Base-by-base conservation (phyloP, 495 filamentous ascomycete genomes). In the Aspergillus conjunctus region DNA sequence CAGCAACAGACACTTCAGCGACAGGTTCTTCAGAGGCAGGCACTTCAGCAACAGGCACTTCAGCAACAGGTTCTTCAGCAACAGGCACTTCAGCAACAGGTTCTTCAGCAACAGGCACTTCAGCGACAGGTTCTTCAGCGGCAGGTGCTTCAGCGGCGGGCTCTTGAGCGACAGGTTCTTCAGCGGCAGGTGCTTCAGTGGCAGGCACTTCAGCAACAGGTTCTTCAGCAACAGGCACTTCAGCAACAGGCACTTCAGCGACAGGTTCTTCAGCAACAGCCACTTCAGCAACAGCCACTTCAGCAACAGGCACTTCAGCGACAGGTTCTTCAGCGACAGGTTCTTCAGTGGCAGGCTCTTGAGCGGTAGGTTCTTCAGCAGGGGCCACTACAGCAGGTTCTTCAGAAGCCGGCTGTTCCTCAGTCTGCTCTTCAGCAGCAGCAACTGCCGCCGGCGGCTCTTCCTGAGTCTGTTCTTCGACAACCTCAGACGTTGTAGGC, bases 171-270 rank as follows among this genome's bases (percentile, higher is more conserved):
- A 55, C 54, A 12, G 51, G 56, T 45, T 61, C 58, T 44, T 65
- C 64, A 9, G 45, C 60, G 8, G 45, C 54, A 20, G 50, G 44
- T 18, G 59, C 51, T 10, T 46, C 56, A 21, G 57, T 18, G 20
- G 58, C 15, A 30, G 56, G 20, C 22, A 66, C 54, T 22, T 54
- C 52, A 41, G 21, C 68, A 39, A n/a, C 51, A 33, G 37, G 58
- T n/a, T 69, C 61, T 44, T 64, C 64, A 1, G 54, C 56, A 7
- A 55, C 54, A 12, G 51, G 56, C 48, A 59, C 58, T 44, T 65
- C 64, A 9, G 45, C 60, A 8, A 49, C 54, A 20, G 50, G 44
- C 20, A 58, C 51, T 10, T 64, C 64, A 1, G 54, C 56, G 5
- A 55, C 54, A 12, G 51, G 56, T 45, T 61, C 58, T 44, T 65